phyloP scores from a whole-genome alignment of 2,329 filamentous ascomycete genomes.

The Aureobasidium uvarum region DNA sequence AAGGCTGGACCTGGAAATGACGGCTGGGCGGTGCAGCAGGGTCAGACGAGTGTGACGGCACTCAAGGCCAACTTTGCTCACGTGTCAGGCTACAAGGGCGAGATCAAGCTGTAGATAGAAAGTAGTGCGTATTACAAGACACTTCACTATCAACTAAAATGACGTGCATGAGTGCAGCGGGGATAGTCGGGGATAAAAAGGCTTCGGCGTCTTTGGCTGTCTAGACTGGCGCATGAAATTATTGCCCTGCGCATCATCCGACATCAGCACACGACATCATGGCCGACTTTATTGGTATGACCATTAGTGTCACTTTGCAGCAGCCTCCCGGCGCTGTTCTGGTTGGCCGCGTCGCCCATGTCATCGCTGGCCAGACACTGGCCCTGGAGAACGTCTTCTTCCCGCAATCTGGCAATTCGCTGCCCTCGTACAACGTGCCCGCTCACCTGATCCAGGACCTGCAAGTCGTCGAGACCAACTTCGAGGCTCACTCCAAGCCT shows the following conservation, averaged over 20 bases:
- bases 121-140: neutral
- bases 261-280: conserved; percentile 43
- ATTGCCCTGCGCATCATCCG: conserved; percentile 17
- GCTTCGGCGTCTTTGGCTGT: neutral
- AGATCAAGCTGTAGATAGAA: conserved; percentile 67
- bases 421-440: conserved; percentile 57
- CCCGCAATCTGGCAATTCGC: conserved; percentile 53
- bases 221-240: conserved; percentile 15
- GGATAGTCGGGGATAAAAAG: neutral
- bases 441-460: conserved; percentile 60
- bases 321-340: conserved; percentile 64
- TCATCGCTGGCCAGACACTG: conserved; percentile 64
- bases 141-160: neutral
- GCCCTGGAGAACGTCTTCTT: conserved; percentile 65
- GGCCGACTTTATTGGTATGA: conserved; percentile 72
- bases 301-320: conserved; percentile 70
- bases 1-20: conserved; percentile 78
- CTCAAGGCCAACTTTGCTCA: conserved; percentile 93
- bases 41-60: conserved; percentile 85
- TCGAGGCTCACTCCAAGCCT: conserved; percentile 28
- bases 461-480: conserved; percentile 44
- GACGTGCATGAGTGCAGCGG: conserved; percentile 1
- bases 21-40: conserved; percentile 87
- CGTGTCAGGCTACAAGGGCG: conserved; percentile 62
- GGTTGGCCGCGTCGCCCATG: conserved; percentile 67